Conservation (phyloP, 192 early-diverging fungal genomes). For the Linnemannia zychae region DNA sequence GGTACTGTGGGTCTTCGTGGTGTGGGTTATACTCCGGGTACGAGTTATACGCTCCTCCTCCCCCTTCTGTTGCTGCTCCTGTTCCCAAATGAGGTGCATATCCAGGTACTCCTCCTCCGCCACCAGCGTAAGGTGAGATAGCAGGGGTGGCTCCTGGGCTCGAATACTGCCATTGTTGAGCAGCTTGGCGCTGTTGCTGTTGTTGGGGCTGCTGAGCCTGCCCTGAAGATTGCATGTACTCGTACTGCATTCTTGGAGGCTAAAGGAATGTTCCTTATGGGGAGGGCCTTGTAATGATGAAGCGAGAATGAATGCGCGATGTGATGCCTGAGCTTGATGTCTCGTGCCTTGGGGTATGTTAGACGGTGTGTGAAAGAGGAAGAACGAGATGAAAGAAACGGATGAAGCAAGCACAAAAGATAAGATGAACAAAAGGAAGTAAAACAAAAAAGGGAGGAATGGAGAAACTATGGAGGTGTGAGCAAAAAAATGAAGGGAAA, state of each 20-base stretch:
- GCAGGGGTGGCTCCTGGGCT: slow-evolving; percentile 6
- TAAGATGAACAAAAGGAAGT: background rate
- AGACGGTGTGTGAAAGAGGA: background rate
- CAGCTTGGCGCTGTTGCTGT: slow-evolving; percentile 10
- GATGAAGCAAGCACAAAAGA: background rate
- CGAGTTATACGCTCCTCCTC: background rate
- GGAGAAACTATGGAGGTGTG: background rate
- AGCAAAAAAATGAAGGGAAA: background rate
- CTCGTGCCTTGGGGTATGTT: background rate
- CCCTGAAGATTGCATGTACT: slow-evolving; percentile 17
- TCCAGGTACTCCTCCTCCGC: slow-evolving; percentile 1
- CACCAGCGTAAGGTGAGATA: slow-evolving; percentile 15
- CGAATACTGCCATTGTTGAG: slow-evolving; percentile 26
- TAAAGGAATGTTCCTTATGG: background rate
- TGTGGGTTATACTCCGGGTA: slow-evolving; percentile 26
- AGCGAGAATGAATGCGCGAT: background rate
- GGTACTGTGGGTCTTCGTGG: background rate
- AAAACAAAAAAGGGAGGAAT: background rate
- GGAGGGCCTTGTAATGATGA: background rate
- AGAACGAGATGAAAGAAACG: background rate
- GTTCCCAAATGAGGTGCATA: background rate
- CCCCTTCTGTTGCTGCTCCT: background rate
- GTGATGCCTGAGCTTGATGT: background rate
- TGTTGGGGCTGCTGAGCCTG: slow-evolving; percentile 16
- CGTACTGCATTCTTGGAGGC: slow-evolving; percentile 24